A percentile compares a stretch with the other conserved stretches of the same genome.
phyloP scores from a whole-genome alignment of 2,329 filamentous ascomycete species.

The Knufia petricola region DNA sequence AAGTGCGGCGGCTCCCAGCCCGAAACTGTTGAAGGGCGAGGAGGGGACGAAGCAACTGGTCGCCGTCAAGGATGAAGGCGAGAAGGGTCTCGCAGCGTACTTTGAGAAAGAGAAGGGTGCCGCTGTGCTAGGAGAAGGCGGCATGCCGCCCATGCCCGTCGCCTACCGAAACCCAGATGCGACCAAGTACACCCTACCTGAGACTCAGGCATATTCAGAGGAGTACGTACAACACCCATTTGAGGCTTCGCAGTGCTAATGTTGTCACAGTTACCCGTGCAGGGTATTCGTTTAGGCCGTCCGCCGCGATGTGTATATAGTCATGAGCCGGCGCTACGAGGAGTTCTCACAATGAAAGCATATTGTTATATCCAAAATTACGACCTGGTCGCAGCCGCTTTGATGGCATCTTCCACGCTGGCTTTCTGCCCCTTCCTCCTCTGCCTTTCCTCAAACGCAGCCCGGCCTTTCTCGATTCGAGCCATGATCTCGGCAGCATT shows the following conservation, averaged over 20 bases:
- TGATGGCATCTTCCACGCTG: conserved; percentile 56
- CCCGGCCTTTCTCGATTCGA: conserved; percentile 76
- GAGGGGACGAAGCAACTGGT: conserved; percentile 66
- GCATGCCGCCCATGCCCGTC: conserved; percentile 77
- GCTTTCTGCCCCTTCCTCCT: conserved; percentile 82
- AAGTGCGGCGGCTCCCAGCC: conserved; percentile 68
- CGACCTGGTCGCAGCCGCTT: conserved; percentile 49
- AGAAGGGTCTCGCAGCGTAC: conserved; percentile 61
- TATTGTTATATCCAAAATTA: conserved; percentile 37
- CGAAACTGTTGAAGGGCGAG: conserved; percentile 63
- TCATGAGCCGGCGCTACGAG: background rate
- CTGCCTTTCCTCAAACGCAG: conserved; percentile 85
- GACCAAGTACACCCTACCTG: conserved; percentile 59
- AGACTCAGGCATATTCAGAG: conserved; percentile 60
- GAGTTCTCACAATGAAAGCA: conserved; percentile 11
- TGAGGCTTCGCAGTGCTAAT: conserved; percentile 9
- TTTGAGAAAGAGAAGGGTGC: conserved; percentile 50
- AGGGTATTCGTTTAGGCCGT: conserved; percentile 33
- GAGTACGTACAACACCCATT: conserved; percentile 29
- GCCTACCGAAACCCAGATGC: conserved; percentile 51
- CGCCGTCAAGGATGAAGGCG: conserved; percentile 62
- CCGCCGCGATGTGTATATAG: background rate
- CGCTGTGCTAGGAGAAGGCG: conserved; percentile 60
- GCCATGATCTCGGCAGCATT: conserved; percentile 89
- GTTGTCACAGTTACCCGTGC: conserved; percentile 33